Evolutionary conservation across 495 filamentous ascomycete genomes (phyloP).

Genomic region (Hyaloscypha hepaticicola): DNA sequence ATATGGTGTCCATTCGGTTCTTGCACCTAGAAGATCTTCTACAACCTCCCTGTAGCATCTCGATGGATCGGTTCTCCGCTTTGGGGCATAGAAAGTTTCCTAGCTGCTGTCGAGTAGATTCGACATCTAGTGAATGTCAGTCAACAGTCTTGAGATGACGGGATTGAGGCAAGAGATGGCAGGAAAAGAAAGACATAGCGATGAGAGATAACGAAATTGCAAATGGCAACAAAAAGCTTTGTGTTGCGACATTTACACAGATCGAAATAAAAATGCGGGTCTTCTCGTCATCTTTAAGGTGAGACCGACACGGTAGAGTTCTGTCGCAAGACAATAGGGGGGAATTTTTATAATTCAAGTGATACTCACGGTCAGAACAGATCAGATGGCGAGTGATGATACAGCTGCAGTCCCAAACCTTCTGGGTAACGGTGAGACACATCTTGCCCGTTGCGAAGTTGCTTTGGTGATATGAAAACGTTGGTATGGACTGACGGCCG

Average conservation of each 20-base stretch:
- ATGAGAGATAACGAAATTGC: no score
- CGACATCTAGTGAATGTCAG: conserved; percentile 1
- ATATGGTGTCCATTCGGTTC: background rate
- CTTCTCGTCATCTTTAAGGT: no score
- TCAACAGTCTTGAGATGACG: no score
- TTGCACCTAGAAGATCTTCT: background rate
- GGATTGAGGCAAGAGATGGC: no score
- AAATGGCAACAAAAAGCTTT: no score
- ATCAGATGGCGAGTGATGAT: background rate
- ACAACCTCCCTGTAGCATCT: background rate
- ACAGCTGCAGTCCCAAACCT: background rate
- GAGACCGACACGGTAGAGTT: no score
- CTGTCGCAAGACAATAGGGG: no score
- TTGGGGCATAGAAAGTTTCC: conserved; percentile 12
- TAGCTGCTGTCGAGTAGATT: conserved; percentile 8
- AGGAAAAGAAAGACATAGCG: no score
- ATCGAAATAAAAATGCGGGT: no score
- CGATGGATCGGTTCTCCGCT: background rate
- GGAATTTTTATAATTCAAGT: background rate
- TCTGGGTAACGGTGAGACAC: background rate
- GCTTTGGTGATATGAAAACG: no score
- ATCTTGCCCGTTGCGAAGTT: background rate
- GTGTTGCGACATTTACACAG: no score
- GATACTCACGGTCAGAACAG: background rate
- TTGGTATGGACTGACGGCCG: no score